Percentiles rank a stretch among this genome's conserved stretches.
Evolutionary conservation across 345 rosid species (phyloP).

Genomic region (Geranium brycei): DNA sequence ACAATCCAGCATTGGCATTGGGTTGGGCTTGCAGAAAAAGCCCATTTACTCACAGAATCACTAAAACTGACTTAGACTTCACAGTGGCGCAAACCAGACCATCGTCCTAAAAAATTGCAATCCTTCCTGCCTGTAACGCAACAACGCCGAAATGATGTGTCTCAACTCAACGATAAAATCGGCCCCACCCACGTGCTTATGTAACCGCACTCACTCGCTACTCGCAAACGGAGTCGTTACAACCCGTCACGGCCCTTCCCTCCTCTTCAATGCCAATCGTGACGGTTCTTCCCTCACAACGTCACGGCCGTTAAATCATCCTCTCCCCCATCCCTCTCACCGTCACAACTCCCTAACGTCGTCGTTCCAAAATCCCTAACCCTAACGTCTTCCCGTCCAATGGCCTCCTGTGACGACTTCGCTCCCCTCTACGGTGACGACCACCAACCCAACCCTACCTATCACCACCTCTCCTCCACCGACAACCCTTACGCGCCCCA

Average conservation of each 20-base stretch:
- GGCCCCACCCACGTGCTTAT: conserved; percentile 19
- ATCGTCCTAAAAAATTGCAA: neutral
- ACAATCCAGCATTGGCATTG: too few species aligned
- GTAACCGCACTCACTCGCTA: neutral
- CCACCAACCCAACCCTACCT: conserved; percentile 22
- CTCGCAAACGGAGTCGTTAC: conserved; percentile 49
- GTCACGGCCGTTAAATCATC: conserved; percentile 29
- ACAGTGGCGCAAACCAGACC: too few species aligned
- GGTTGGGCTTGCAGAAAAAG: too few species aligned
- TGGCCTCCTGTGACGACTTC: conserved; percentile 93
- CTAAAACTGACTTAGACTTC: too few species aligned
- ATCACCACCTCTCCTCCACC: conserved; percentile 15
- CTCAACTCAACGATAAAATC: neutral
- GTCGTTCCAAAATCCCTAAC: conserved; percentile 39
- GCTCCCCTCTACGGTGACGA: conserved; percentile 54
- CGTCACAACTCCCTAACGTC: conserved; percentile 37
- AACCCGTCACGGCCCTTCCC: neutral
- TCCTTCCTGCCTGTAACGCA: neutral
- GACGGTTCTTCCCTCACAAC: conserved; percentile 28
- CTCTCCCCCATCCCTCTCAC: conserved; percentile 6
- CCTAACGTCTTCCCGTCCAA: conserved; percentile 43
- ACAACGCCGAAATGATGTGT: neutral
- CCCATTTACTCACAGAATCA: too few species aligned
- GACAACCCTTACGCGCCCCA: conserved; percentile 31
- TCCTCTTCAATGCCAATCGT: conserved; percentile 16